These are phyloP conservation scores for Lipomyces mesembrius DNA, from an alignment of 805 yeast genomes.

Conservation along the genomic window DNA sequence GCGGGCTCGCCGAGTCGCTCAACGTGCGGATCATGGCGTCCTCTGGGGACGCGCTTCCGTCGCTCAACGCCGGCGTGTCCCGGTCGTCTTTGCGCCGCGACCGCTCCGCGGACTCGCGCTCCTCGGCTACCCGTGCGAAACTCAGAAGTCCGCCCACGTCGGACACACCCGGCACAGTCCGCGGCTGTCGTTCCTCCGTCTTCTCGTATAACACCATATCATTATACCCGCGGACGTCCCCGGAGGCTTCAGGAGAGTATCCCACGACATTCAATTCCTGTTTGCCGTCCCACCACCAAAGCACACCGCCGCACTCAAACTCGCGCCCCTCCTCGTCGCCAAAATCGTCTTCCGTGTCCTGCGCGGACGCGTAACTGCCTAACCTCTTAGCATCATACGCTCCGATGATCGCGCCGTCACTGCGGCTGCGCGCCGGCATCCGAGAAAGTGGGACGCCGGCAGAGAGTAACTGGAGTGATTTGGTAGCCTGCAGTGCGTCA, in stretches of 20 bases:
- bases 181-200: constrained; percentile 11
- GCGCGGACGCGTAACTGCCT: neutral
- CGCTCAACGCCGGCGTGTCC: constrained; percentile 25
- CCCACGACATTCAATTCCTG: constrained; percentile 42
- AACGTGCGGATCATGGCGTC: constrained; percentile 23
- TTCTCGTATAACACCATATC: neutral
- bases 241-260: neutral
- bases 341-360: constrained; percentile 14
- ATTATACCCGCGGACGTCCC: neutral
- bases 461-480: constrained; percentile 50
- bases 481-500: constrained; percentile 50
- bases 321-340: constrained; percentile 39
- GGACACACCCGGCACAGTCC: constrained; percentile 11
- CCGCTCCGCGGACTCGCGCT: constrained; percentile 7
- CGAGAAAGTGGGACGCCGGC: constrained; percentile 37
- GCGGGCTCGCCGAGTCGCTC: constrained; percentile 11
- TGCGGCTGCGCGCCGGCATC: neutral
- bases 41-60: constrained; percentile 31
- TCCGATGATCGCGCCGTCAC: neutral
- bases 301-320: constrained; percentile 49
- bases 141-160: constrained; percentile 20
- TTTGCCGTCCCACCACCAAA: constrained; percentile 50
- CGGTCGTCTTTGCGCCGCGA: constrained; percentile 1
- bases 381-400: neutral
- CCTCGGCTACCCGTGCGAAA: constrained; percentile 17